Evolutionary conservation across 768 basidiomycete genomes (phyloP), one percentile per base, ranked within the genome.

Genomic region (Serpula lacrymans): DNA sequence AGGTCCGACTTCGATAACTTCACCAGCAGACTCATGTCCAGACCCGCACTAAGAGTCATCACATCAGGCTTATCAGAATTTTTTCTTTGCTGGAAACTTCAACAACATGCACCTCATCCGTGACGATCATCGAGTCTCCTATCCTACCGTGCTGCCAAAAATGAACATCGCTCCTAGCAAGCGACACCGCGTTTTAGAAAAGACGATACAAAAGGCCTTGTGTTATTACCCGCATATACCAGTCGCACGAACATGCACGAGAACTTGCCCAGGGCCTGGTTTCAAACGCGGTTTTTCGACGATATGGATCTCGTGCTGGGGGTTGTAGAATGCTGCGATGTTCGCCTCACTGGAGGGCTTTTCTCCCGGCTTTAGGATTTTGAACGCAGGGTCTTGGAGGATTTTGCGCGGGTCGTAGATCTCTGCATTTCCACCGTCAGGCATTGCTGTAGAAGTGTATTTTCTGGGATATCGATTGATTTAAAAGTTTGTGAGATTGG

Each of bases 111-210:
- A 77, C 80, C 63, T 83, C 81, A 45, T 82, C 81, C 11, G 74
- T 78, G 21, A 83, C 81, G 17, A 84, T 64, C 82, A 83, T 84
- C 0, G 78, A 79, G 50, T 81, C 78, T 7, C 82, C 82, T 37
- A 84, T 71, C 28, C 78, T 64, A 5, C 82, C 82, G 56, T 83
- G 79, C 47, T 81, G 71, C 82, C 82, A 84, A 57, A 84, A 83
- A 54, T 84, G 82, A 48, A 84, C 78, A 44, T 84, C 82, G 34
- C 79, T 82, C 69, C 82, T 83, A 41, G 42, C 23, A 17, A 40
- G 22, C 35, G 11, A 8, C 22, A 33, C n/a, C n/a, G 20, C 26
- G 20, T 32, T 23, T 21, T 11, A 17, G 12, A 17, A 18, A 12
- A 20, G 21, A 6, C 13, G 10, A 40, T 30, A 37, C 26, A 14